These are phyloP conservation scores for Polyporus arcularius DNA, from an alignment of 768 basidiomycete species.

Conservation along the genomic window DNA sequence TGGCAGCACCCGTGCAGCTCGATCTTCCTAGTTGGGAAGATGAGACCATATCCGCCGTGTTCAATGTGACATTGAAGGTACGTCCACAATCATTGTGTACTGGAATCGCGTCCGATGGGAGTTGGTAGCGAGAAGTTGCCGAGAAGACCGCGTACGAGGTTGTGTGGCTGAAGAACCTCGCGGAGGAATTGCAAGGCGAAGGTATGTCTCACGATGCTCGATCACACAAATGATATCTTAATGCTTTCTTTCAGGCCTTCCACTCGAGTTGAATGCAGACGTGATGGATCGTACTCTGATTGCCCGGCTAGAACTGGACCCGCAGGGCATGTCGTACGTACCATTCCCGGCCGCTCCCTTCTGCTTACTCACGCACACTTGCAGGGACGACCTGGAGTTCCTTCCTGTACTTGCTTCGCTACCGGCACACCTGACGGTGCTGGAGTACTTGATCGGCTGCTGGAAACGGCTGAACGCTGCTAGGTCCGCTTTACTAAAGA, in stretches of 20 bases:
- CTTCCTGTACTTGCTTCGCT: conserved; percentile 74
- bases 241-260: conserved; percentile 14
- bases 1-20: conserved; percentile 40
- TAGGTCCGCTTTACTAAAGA: conserved; percentile 57
- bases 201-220: conserved; percentile 12
- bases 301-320: conserved; percentile 79
- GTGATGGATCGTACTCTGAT: conserved; percentile 81
- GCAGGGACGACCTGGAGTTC: conserved; percentile 76
- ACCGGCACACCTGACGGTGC: conserved; percentile 74
- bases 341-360: neutral
- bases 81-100: conserved; percentile 27
- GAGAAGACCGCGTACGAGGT: conserved; percentile 63
- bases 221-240: neutral
- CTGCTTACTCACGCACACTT: conserved; percentile 6
- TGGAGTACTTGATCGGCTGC: conserved; percentile 87
- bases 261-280: conserved; percentile 51
- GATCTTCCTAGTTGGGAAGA: conserved; percentile 72
- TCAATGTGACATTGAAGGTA: conserved; percentile 83
- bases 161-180: conserved; percentile 83
- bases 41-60: conserved; percentile 61
- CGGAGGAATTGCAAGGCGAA: conserved; percentile 67
- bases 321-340: conserved; percentile 68
- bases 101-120: neutral
- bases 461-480: conserved; percentile 84
- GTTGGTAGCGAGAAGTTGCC: conserved; percentile 54